Evolutionary conservation across 1,139 yeast genomes (phyloP).

Genomic region (Kodamaea sp.): DNA sequence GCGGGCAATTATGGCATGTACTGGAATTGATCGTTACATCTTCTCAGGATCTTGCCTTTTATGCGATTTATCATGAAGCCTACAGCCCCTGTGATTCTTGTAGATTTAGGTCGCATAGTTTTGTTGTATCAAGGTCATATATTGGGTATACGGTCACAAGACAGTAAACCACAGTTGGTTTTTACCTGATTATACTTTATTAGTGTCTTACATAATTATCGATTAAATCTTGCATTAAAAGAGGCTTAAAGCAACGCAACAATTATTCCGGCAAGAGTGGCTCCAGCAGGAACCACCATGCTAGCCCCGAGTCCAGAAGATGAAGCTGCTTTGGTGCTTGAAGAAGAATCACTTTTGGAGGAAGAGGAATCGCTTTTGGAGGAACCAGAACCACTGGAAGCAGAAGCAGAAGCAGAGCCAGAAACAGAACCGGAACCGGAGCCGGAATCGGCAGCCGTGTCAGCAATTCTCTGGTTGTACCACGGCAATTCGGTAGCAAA

Average conservation of each 20-base stretch:
- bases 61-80: too few species aligned
- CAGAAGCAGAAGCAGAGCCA: background rate
- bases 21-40: too few species aligned
- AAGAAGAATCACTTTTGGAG: conserved; percentile 3
- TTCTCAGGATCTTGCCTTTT: too few species aligned
- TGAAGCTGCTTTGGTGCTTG: conserved; percentile 2
- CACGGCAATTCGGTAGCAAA: conserved; percentile 45
- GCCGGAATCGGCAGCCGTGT: conserved; percentile 15
- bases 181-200: background rate
- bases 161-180: conserved; percentile 1
- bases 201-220: background rate
- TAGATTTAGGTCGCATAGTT: too few species aligned
- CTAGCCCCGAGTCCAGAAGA: conserved; percentile 7
- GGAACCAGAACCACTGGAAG: conserved; percentile 3
- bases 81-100: too few species aligned
- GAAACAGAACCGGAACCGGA: conserved; percentile 3
- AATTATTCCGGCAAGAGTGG: conserved; percentile 10
- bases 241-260: conserved; percentile 9
- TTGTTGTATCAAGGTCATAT: background rate
- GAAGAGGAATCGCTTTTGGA: conserved; percentile 3
- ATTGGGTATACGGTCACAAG: background rate
- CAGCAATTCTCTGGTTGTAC: conserved; percentile 32
- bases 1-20: too few species aligned
- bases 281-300: conserved; percentile 9
- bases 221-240: background rate